Evolutionary conservation across 2,329 filamentous ascomycete species (phyloP), one percentile per base, ranked within the genome.

Genomic region (Xylariaceae sp.): DNA sequence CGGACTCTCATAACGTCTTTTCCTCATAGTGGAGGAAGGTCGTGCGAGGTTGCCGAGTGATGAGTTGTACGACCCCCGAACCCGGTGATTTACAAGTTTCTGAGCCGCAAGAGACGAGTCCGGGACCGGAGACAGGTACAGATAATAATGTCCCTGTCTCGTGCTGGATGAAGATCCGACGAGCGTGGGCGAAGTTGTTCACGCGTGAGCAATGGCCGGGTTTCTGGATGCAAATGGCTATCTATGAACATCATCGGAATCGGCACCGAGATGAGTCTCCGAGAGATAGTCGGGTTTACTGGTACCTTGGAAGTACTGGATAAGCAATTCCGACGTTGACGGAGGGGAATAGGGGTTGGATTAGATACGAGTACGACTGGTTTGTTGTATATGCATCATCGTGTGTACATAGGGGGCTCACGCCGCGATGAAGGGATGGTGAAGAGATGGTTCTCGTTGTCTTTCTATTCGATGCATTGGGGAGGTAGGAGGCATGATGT

Each of bases 11-110:
- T 53, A 66, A 66, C 9, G 39, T 55, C 51, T 47, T 62, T 2
- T 13, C 60, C 58, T 62, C 66, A 48, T 71, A 72, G 69, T 62
- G 61, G 64, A 62, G 65, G 58, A 51, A 58, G 59, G 53, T 42
- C 37, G 37, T 42, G 11, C 37, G 37, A 42, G 37, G 37, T 42
- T 42, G 8, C 37, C 5, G 11, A 10, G 37, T 13, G 8, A 7
- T 3, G 11, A 42, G 8, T 9, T 9, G 9, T 42, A 42, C 37
- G 11, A 3, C 37, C 37, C 37, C 9, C 1, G 37, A 10, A 42
- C 2, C 37, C 4, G 9, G 11, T 8, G 37, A 37, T 35, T 45
- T 39, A n/a, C 23, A 30, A 30, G 23, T 30, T 30, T 30, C 23
- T 30, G 23, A 5, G 1, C 3, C 1, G 23, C 23, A 30, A 30